Percentiles rank a stretch among this genome's conserved stretches.
Evolutionary conservation across 768 basidiomycete species (phyloP).

Genomic region (Sutorius australiensis): DNA sequence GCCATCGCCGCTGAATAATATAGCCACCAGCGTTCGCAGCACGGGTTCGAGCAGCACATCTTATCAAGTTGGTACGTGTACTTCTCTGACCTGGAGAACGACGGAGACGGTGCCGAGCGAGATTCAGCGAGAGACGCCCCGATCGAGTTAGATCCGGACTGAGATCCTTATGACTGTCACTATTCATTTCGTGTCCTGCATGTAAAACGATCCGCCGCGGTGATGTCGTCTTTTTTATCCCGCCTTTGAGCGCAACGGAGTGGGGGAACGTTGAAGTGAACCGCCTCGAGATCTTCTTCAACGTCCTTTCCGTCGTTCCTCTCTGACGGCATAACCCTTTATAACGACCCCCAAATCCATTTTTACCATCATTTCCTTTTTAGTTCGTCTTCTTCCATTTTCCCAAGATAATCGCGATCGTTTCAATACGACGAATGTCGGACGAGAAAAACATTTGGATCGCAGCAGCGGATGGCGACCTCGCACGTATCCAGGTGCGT

Average conservation of each 20-base stretch:
- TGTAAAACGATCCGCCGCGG: constrained; percentile 1
- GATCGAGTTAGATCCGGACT: constrained; percentile 29
- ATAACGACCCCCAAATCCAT: background rate
- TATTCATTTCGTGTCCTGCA: background rate
- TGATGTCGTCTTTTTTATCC: background rate
- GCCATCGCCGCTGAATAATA: constrained; percentile 23
- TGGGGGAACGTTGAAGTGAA: background rate
- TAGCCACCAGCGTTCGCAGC: constrained; percentile 5
- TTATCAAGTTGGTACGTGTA: constrained; percentile 1
- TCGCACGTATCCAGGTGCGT: constrained; percentile 64
- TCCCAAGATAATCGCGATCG: constrained; percentile 13
- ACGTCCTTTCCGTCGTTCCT: background rate
- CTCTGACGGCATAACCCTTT: constrained; percentile 8
- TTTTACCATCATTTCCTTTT: constrained; percentile 28
- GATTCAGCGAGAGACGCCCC: constrained; percentile 7
- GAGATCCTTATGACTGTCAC: constrained; percentile 18
- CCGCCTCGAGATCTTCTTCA: constrained; percentile 1
- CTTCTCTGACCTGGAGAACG: background rate
- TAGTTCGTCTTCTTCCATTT: constrained; percentile 11
- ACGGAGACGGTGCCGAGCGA: constrained; percentile 25
- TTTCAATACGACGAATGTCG: constrained; percentile 27
- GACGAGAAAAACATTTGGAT: constrained; percentile 78
- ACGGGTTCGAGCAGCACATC: background rate
- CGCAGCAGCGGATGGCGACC: constrained; percentile 87
- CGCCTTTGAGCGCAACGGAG: background rate